Conservation (phyloP, 257 asterid genomes). For the Ligustrum vulgare region DNA sequence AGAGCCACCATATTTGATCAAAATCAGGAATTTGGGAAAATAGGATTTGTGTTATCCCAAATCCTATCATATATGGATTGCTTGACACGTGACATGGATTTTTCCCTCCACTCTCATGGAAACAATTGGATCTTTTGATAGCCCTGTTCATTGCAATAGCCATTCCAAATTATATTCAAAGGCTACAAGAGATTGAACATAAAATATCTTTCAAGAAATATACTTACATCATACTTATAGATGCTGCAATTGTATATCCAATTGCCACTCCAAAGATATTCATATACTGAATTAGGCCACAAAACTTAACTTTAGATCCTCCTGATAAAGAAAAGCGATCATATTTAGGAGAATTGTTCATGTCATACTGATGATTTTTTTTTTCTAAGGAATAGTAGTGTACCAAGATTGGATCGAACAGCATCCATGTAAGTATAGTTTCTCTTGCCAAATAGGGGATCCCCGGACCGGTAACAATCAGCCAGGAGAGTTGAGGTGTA, state of each 20-base stretch:
- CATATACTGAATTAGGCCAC: constrained; percentile 24
- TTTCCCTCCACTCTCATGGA: constrained; percentile 23
- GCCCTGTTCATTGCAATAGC: constrained; percentile 25
- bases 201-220: too few species aligned
- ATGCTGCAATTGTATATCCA: constrained; percentile 33
- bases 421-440: constrained; percentile 27
- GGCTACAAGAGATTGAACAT: too few species aligned
- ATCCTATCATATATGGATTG: constrained; percentile 26
- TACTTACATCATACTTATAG: constrained; percentile 43
- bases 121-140: constrained; percentile 34
- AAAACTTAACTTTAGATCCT: constrained; percentile 16
- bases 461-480: constrained; percentile 28
- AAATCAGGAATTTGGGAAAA: constrained; percentile 41
- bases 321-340: not conserved
- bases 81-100: constrained; percentile 28
- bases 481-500: constrained; percentile 26
- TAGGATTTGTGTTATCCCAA: constrained; percentile 27
- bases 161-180: too few species aligned
- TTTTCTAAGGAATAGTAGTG: too few species aligned
- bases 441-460: constrained; percentile 22
- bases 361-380: not conserved
- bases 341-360: not conserved
- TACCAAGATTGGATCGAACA: constrained; percentile 30
- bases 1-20: constrained; percentile 32
- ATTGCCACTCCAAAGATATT: constrained; percentile 20